Conservation (phyloP, 257 asterid species). For the Marsdenia floribunda region DNA sequence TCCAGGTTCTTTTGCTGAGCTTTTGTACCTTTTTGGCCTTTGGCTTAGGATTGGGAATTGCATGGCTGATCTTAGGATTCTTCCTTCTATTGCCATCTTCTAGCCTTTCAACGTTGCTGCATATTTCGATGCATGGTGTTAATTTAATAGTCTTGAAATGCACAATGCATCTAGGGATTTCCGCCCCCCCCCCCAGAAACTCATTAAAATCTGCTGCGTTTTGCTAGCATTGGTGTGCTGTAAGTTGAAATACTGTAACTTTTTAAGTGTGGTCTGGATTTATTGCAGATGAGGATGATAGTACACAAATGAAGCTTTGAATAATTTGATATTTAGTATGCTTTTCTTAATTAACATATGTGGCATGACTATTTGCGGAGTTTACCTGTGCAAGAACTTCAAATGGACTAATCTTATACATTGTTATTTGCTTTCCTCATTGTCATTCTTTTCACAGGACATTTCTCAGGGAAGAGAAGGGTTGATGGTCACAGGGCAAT, state of each 20-base stretch:
- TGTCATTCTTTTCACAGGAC: constrained; percentile 41
- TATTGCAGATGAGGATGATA: neutral
- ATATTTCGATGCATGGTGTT: neutral
- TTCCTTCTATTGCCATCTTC: neutral
- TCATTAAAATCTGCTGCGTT: neutral
- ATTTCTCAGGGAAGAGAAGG: constrained; percentile 41
- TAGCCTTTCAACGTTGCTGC: neutral
- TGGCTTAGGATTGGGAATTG: neutral
- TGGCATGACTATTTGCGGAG: neutral
- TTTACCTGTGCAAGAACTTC: neutral
- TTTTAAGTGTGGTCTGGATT: neutral
- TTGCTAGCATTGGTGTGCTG: neutral
- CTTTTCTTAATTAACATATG: no score
- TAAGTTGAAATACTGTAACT: neutral
- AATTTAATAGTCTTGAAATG: neutral
- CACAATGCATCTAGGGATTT: neutral
- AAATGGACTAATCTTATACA: neutral
- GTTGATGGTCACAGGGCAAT: constrained; percentile 64
- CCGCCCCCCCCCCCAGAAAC: no score
- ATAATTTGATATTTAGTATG: neutral
- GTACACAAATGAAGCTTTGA: neutral
- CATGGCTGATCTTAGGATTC: neutral
- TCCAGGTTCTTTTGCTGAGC: neutral
- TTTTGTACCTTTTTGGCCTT: neutral
- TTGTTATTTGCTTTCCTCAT: constrained; percentile 5